These are phyloP conservation scores for Peronospora farinosa DNA, from an alignment of 352 stramenopile genomes.

Conservation along the genomic window DNA sequence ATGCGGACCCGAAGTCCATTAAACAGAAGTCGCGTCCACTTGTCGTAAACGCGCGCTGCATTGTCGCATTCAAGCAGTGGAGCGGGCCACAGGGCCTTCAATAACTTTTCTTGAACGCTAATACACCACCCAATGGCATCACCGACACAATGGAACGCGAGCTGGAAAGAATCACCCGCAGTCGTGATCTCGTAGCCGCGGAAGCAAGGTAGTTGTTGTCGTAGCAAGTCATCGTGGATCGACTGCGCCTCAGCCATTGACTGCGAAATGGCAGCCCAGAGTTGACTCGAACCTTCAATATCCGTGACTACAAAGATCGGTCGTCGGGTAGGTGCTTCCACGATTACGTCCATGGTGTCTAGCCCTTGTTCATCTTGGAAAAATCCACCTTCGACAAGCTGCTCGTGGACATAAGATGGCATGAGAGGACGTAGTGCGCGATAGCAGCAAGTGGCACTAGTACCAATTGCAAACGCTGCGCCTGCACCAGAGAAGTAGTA, in stretches of 20 bases:
- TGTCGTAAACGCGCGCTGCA: slow-evolving; percentile 40
- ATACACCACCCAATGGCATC: slow-evolving; percentile 64
- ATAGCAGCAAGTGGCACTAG: slow-evolving; percentile 59
- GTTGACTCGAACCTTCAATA: slow-evolving; percentile 68
- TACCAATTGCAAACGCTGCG: slow-evolving; percentile 53
- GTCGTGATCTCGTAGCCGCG: slow-evolving; percentile 82
- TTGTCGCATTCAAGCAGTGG: slow-evolving; percentile 40
- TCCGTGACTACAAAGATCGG: slow-evolving; percentile 80
- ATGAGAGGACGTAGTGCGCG: slow-evolving; percentile 54
- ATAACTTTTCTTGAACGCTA: slow-evolving; percentile 56
- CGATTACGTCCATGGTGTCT: slow-evolving; percentile 27
- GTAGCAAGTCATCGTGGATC: slow-evolving; percentile 67
- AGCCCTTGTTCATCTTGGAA: slow-evolving; percentile 35
- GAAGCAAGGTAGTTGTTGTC: slow-evolving; percentile 42
- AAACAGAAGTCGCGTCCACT: slow-evolving; percentile 57
- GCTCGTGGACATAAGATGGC: slow-evolving; percentile 51
- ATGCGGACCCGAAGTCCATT: slow-evolving; percentile 70
- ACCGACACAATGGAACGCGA: slow-evolving; percentile 63
- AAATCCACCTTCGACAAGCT: slow-evolving; percentile 55
- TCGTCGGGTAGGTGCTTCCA: slow-evolving; percentile 40
- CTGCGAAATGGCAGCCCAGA: slow-evolving; percentile 46
- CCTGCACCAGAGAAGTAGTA: slow-evolving; percentile 60
- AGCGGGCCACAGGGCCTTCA: slow-evolving; percentile 51
- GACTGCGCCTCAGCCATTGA: slow-evolving; percentile 62
- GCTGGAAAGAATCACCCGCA: slow-evolving; percentile 67